Base-by-base conservation (phyloP, 2,329 filamentous ascomycete species). In the Fusarium sp. region DNA sequence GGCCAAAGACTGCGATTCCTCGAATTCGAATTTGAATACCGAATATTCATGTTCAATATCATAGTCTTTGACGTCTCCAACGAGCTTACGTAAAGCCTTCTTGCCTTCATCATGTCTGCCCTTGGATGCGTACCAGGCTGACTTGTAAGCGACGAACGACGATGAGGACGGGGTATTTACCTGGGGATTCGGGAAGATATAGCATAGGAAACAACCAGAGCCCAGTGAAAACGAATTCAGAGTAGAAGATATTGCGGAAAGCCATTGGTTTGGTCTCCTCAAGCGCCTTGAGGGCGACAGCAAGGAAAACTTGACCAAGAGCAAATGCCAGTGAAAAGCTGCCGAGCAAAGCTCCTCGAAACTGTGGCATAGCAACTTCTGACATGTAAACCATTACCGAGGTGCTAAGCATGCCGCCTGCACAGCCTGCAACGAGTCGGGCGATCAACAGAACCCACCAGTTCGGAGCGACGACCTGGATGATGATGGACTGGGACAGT, bases 41-140 rank as follows among this genome's bases (percentile, higher is more conserved):
- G 67, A 56, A 31, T 72, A 75, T 47, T 75, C 73, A 27, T 65
- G 65, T 11, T 73, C 68, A 37, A 75, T 16, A 47, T 68, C 59
- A 11, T 62, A 68, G 2, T 36, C 62, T 6, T 62, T 40, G 10
- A 68, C 55, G 7, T 62, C 57, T 28, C 66, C 55, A 4, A 59
- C 12, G 4, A 68, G 37, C n/a, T 37, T 55, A 37, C 37, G 46
- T 1, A 74, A 55, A 0, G 65, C 60, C 27, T 70, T 71, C 23
- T 72, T 73, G 7, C 52, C 68, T 15, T 74, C 61, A 0, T 65
- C 64, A 27, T 70, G 37, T 5, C 56, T 36, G 6, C 60, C 61
- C 13, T 64, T 68, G 16, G 46, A 34, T 5, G 53, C 53, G 18
- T 56, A 62, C 60, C 56, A 70, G 7, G 46, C 46, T 50, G 15